Evolutionary conservation across 2,329 filamentous ascomycete genomes (phyloP).

Genomic region (Phoma sp.): DNA sequence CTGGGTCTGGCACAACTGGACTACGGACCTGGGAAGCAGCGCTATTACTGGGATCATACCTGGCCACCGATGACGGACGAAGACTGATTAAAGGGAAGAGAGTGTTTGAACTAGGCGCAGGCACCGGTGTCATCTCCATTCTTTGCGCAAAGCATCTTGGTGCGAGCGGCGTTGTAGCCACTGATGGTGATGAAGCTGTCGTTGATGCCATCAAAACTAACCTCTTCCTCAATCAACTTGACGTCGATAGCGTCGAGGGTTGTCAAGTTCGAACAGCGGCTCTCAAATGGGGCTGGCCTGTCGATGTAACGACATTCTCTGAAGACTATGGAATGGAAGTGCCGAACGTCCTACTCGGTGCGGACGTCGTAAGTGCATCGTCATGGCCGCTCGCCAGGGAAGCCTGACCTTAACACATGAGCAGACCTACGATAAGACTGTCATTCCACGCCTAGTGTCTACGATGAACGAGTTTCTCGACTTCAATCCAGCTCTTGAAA

Average conservation of each 20-base stretch:
- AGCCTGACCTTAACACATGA: conserved; percentile 23
- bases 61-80: conserved; percentile 56
- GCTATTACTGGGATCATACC: conserved; percentile 72
- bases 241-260: conserved; percentile 48
- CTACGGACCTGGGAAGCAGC: conserved; percentile 83
- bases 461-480: conserved; percentile 69
- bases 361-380: conserved; percentile 65
- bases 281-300: conserved; percentile 68
- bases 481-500: conserved; percentile 61
- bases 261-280: conserved; percentile 57
- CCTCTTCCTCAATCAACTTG: conserved; percentile 70
- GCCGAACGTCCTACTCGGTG: conserved; percentile 71
- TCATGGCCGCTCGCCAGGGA: conserved; percentile 12
- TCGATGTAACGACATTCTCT: conserved; percentile 65
- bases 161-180: conserved; percentile 66
- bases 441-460: conserved; percentile 67
- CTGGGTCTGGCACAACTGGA: conserved; percentile 75
- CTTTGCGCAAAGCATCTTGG: conserved; percentile 72
- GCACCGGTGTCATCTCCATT: conserved; percentile 77
- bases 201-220: conserved; percentile 71
- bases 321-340: conserved; percentile 55
- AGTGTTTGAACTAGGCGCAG: conserved; percentile 75
- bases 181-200: conserved; percentile 76
- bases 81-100: conserved; percentile 59
- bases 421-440: conserved; percentile 71